These are phyloP conservation scores for Proliferodiscus dingleyae DNA, from an alignment of 2,329 filamentous ascomycete genomes.

Conservation along the genomic window DNA sequence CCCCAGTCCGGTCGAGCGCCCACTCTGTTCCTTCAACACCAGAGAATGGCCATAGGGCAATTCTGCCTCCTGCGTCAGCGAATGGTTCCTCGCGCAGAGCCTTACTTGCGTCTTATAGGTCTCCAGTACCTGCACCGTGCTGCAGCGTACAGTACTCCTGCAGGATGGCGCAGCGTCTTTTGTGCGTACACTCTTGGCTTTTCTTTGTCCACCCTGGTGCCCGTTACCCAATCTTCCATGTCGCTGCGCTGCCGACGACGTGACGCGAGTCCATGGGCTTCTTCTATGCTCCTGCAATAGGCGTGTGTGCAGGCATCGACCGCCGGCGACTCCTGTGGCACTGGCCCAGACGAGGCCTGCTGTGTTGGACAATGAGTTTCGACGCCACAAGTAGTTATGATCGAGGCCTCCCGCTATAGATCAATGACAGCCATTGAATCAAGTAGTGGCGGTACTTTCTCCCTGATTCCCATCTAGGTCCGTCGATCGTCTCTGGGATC, in stretches of 20 bases:
- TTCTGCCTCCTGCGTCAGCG: slow-evolving; percentile 22
- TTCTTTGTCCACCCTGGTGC: neutral
- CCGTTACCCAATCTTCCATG: neutral
- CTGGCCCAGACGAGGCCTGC: slow-evolving; percentile 5
- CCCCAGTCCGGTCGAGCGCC: too few species aligned
- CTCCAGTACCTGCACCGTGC: slow-evolving; percentile 17
- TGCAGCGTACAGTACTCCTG: slow-evolving; percentile 13
- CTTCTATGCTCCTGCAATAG: slow-evolving; percentile 1
- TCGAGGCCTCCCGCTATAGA: neutral
- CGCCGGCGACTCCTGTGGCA: slow-evolving; percentile 24
- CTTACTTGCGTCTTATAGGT: slow-evolving; percentile 22
- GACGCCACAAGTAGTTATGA: slow-evolving; percentile 20
- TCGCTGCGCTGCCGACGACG: slow-evolving; percentile 8
- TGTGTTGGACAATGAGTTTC: slow-evolving; percentile 7
- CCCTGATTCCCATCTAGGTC: neutral
- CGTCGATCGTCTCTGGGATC: slow-evolving; percentile 3
- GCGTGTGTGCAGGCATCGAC: slow-evolving; percentile 4
- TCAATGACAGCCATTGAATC: slow-evolving; percentile 7
- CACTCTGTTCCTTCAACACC: neutral
- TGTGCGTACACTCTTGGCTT: slow-evolving; percentile 2
- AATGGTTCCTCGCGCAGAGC: slow-evolving; percentile 16
- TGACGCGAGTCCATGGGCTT: slow-evolving; percentile 3
- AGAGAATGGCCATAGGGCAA: slow-evolving; percentile 7
- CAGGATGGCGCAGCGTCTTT: slow-evolving; percentile 18
- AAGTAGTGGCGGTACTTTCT: slow-evolving; percentile 17